Evolutionary conservation across 164 flowering plant genomes (phyloP), one percentile per base, ranked within the genome.

Genomic region (Dillenia turbinata): DNA sequence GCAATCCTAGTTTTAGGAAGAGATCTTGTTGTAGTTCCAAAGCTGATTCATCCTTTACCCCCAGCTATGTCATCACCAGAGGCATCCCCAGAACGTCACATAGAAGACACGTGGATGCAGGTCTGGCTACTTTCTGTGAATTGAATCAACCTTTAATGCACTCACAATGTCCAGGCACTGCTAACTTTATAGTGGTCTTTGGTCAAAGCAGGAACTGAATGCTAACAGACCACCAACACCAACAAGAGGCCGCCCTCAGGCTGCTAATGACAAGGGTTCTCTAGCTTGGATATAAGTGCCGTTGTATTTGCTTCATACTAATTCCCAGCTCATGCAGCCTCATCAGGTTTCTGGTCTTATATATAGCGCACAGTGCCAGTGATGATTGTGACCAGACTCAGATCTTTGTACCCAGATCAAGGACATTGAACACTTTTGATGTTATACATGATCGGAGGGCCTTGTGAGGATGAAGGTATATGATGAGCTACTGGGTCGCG

Each of bases 91-190:
- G 97, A 92, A 62, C 89, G 83, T 47, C 99, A 90, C 59, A 81
- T 84, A 61, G 99, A 95, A 63, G 98, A 92, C 68, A 92, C 98
- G 43, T 95, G 98, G 99, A 95, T 95, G 99, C 99, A 95, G 97
- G 99, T 93, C 10, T 1, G 26, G 47, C 52, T 26, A 10, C 44
- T 10, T 11, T 49, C 59, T 66, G 43, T 26, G 5, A 26, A 26
- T 26, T 26, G 40, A 2, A 26, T 26, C 40, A 2, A 26, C 40
- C 40, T 26, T 26, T 26, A 26, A 26, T 26, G 40, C 40, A 26
- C 3, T 26, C 3, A 26, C 40, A 26, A 2, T 26, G 40, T 26
- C 40, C 40, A 26, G 40, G 40, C 40, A 26, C 40, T 26, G 2
- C 40, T 2, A 4, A 15, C n/a, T 15, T 58, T 5, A 12, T 24